Base-by-base conservation (phyloP, 495 filamentous ascomycete species). In the Penicillium lagena region DNA sequence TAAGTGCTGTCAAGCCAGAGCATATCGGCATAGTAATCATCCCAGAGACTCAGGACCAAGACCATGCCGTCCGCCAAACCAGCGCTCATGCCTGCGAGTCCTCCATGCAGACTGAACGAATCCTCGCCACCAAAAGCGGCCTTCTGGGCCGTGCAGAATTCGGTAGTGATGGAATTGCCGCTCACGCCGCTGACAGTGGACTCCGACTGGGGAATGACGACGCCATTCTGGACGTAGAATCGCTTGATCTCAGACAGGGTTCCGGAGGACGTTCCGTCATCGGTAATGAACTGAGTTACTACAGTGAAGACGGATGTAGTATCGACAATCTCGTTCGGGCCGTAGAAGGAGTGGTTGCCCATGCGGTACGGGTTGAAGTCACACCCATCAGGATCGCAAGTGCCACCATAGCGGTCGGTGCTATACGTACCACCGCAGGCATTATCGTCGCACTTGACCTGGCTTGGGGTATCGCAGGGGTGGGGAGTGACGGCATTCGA, bases 1-100 rank as follows among this genome's bases (percentile, higher is more conserved):
- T 82, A 89, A 64, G 68, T 76, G 59, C 80, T 81, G 72, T 90
- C 87, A 55, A 93, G 81, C 87, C 87, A 91, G 52, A 85, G 75
- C 87, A 90, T 91, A 70, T 87, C 77, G 66, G 75, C 68, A 17
- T 73, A 66, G 67, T 90, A 78, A 68, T 89, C 86, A 58, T 87
- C 83, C 86, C 86, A 89, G 58, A 89, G 59, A 54, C 77, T 81
- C 77, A 90, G 76, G 60, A 85, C 83, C n/a, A 89, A 75, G 39
- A 86, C 86, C 81, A 87, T 83, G 46, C 76, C 78, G 5, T 69
- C 36, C 12, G 55, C 62, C 27, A 87, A 57, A 14, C 71, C 80
- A 22, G 66, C 54, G 42, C 80, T 71, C 72, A 89, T 82, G 38
- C 66, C 60, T 11, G 50, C 47, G 40, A 85, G 57, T 29, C 83